Evolutionary conservation across 108 stramenopile genomes (phyloP), one percentile per base, ranked within the genome.

Genomic region (Skeletonema grethae): DNA sequence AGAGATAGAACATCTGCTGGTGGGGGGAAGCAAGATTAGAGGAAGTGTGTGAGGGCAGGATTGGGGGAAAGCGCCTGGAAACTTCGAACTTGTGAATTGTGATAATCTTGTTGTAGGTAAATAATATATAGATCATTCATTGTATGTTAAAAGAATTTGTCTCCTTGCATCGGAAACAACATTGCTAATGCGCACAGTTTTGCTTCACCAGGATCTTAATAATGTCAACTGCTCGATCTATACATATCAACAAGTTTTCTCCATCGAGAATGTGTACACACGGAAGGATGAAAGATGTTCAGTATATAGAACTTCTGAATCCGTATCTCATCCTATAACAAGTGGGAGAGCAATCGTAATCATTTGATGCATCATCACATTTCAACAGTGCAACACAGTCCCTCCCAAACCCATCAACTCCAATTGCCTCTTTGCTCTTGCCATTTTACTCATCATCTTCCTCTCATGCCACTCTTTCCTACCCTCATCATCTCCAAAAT

Each of bases 381-480:
- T 18, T 68, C 58, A 78, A 35, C 77, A 79, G 69, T 88, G 88
- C 20, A 75, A 24, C 50, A 87, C 89, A 9, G 39, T 32, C 9
- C 89, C 89, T 18, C 50, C 56, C 41, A 92, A 72, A 8, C 75
- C 82, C 60, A 95, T 64, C 57, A 85, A 60, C 31, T 85, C 70
- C 64, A 96, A 64, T 63, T 97, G 97, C 39, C 28, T 58, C 48
- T 71, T 80, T 15, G 97, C 82, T 30, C 97, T 73, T 20, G 75
- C 69, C 10, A 75, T 29, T 67, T 97, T 97, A 77, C 88, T 90
- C 61, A 84, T 77, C 97, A 97, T 97, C 80, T 97, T 97, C 24
- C 65, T 70, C 66, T 94, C 95, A 63, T 97, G 97, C 95, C 96
- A 97, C 69, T 84, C 73, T 61, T 75, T 80, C 46, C 97, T 78